Percentiles rank a stretch among this genome's conserved stretches.
Conservation (phyloP, 2,329 filamentous ascomycete genomes). For the Torrubiellomyces zombiae region DNA sequence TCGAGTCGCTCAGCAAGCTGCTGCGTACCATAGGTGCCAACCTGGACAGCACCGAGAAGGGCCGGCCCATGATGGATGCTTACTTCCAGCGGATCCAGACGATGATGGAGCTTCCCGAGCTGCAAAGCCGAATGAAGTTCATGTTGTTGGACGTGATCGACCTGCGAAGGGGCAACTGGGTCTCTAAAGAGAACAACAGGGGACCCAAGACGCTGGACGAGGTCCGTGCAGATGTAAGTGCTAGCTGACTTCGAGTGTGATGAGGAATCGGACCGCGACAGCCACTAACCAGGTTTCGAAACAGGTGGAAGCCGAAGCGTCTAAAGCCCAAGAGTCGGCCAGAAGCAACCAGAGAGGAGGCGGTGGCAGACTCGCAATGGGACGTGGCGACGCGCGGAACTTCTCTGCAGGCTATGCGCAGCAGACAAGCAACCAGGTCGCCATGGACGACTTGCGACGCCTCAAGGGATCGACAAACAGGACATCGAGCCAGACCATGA, state of each 20-base stretch:
- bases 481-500: slow-evolving; percentile 43
- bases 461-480: slow-evolving; percentile 50
- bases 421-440: slow-evolving; percentile 69
- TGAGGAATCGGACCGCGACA: too few species aligned
- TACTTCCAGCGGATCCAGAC: slow-evolving; percentile 83
- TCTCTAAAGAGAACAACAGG: slow-evolving; percentile 78
- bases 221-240: slow-evolving; percentile 60
- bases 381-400: slow-evolving; percentile 74
- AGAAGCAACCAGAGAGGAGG: slow-evolving; percentile 47
- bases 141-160: slow-evolving; percentile 95
- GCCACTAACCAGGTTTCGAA: slow-evolving; percentile 15
- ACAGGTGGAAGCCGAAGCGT: slow-evolving; percentile 54
- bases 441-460: slow-evolving; percentile 78
- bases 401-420: slow-evolving; percentile 60
- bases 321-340: slow-evolving; percentile 62
- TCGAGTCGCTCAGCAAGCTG: slow-evolving; percentile 89
- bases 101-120: slow-evolving; percentile 63
- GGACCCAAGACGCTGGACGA: slow-evolving; percentile 93
- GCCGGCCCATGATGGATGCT: slow-evolving; percentile 70
- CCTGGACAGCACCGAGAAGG: slow-evolving; percentile 71
- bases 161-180: slow-evolving; percentile 61
- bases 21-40: slow-evolving; percentile 81
- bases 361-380: slow-evolving; percentile 53
- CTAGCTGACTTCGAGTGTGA: neutral
- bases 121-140: slow-evolving; percentile 80